Conservation (phyloP, 202 grass and related monocot genomes). For the Saccharum hybrid region DNA sequence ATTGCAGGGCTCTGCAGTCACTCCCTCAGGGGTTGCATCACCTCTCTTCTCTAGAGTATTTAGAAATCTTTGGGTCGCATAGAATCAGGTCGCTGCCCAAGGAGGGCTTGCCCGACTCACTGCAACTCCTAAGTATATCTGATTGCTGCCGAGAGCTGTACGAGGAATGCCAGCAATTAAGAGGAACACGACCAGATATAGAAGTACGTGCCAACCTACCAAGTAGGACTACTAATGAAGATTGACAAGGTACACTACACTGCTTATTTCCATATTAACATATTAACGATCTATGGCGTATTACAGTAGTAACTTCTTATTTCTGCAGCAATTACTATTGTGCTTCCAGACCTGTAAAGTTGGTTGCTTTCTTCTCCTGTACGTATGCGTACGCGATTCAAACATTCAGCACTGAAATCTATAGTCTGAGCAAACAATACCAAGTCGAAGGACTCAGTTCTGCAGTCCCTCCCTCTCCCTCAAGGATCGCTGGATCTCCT, state of each 20-base stretch:
- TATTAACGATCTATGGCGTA: neutral
- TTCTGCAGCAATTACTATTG: too few species aligned
- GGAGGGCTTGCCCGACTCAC: neutral
- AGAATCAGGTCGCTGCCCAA: neutral
- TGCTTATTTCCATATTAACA: neutral
- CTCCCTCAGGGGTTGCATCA: constrained; percentile 7
- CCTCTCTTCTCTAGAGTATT: neutral
- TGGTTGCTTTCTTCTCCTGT: too few species aligned
- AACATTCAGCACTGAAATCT: too few species aligned
- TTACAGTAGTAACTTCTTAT: too few species aligned
- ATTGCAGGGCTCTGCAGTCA: neutral
- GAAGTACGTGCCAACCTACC: neutral
- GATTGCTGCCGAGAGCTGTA: neutral
- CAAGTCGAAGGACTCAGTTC: neutral
- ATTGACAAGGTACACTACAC: neutral
- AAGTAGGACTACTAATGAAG: neutral
- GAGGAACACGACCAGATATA: neutral
- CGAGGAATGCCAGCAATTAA: neutral
- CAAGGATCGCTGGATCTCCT: neutral
- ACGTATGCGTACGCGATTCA: too few species aligned
- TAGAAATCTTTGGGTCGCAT: accelerated
- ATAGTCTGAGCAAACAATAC: too few species aligned
- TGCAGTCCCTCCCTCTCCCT: neutral
- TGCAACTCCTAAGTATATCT: accelerated
- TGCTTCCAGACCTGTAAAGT: too few species aligned